These are phyloP conservation scores for Neophaeococcomyces mojaviensis DNA, from an alignment of 2,329 filamentous ascomycete genomes.

Conservation along the genomic window DNA sequence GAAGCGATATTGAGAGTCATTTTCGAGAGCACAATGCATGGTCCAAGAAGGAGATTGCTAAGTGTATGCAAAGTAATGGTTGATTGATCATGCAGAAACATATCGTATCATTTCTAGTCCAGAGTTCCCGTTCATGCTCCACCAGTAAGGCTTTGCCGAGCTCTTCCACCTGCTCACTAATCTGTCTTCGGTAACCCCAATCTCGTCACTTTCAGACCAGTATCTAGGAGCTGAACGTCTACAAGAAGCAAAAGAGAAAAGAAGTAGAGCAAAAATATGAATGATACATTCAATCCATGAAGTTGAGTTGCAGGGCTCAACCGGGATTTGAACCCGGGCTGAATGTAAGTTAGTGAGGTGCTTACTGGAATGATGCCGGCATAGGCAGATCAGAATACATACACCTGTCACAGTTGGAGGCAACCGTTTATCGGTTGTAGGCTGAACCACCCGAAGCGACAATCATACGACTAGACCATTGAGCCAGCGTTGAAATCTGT, in stretches of 20 bases:
- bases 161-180: not conserved
- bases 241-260: too few relatives aligned
- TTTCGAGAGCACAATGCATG: not conserved
- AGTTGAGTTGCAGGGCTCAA: slow-evolving; percentile 10
- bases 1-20: not conserved
- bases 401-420: too few relatives aligned
- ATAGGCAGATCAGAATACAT: not conserved
- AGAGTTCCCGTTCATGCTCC: not conserved
- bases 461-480: slow-evolving; percentile 36
- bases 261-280: not conserved
- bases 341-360: too few relatives aligned
- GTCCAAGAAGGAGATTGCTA: not conserved
- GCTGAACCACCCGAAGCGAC: slow-evolving; percentile 34
- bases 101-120: too few relatives aligned
- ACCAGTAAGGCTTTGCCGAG: not conserved
- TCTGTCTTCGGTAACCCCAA: too few relatives aligned
- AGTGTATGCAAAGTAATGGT: not conserved
- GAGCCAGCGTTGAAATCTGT: slow-evolving; percentile 15
- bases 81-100: not conserved
- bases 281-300: not conserved
- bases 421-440: too few relatives aligned
- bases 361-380: too few relatives aligned
- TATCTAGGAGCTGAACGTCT: too few relatives aligned
- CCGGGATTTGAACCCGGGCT: slow-evolving; percentile 34
- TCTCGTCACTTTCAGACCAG: too few relatives aligned